phyloP scores from a whole-genome alignment of 2,329 filamentous ascomycete species.

The Pestalotiopsis sp. region DNA sequence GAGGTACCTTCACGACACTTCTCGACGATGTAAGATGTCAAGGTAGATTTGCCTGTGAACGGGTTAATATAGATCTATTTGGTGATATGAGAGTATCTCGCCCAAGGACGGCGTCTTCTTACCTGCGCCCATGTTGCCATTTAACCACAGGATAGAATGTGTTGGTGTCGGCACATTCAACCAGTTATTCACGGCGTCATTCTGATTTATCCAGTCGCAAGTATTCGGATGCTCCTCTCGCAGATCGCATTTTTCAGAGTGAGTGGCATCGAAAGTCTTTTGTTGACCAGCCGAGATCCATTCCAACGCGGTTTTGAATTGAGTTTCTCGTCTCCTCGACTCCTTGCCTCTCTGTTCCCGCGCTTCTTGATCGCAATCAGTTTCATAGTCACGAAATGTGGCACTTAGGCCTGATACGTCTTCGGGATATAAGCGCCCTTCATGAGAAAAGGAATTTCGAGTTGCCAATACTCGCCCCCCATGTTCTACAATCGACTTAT shows the following conservation, averaged over 20 bases:
- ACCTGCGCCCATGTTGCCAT: conserved; percentile 36
- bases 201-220: conserved; percentile 24
- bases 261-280: conserved; percentile 15
- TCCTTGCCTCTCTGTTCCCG: background rate
- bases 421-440: background rate
- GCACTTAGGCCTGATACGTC: background rate
- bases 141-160: conserved; percentile 33
- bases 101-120: no score
- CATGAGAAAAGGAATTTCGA: background rate
- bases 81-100: no score
- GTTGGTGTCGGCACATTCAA: conserved; percentile 17
- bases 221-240: conserved; percentile 18
- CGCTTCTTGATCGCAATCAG: background rate
- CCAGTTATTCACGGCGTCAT: conserved; percentile 23
- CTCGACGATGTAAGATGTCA: conserved; percentile 41
- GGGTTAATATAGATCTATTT: background rate
- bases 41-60: conserved; percentile 40
- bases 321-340: conserved; percentile 16
- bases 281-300: conserved; percentile 21
- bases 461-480: background rate
- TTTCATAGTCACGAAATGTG: background rate
- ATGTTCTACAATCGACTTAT: conserved; percentile 14
- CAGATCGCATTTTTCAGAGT: conserved; percentile 13
- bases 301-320: conserved; percentile 14
- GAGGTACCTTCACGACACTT: conserved; percentile 20